Base-by-base conservation (phyloP, 1,284 basidiomycete species). In the Tausonia pullulans region DNA sequence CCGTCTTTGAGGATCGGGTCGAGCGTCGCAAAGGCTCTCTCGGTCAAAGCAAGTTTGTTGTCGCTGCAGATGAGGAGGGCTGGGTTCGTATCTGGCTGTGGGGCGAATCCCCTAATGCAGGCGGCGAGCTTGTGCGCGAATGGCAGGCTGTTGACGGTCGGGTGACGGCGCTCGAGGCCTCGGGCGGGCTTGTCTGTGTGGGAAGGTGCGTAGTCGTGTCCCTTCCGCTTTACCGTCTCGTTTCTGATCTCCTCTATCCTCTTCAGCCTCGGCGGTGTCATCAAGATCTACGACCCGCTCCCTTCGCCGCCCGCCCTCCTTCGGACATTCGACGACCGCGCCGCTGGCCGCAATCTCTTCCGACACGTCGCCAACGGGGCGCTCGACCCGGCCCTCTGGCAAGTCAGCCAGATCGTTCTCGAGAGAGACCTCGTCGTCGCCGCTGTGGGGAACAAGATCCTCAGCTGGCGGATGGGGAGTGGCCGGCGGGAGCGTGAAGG, bases 391-490 rank as follows among this genome's bases (percentile, higher is more conserved):
- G 78, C 79, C 16, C 73, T 79, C 69, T 81, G 80, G 67, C 72
- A 72, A 0, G 86, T 90, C 13, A 78, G 76, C 40, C 82, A 83
- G 70, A 84, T 93, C 49, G 69, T 87, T 6, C 72, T 90, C 0
- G 81, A 83, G 61, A 78, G 79, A 55, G 85, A 90, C 52, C 75
- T 83, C 13, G 67, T 91, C 44, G 74, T 90, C 48, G 83, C 83
- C 7, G 78, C 79, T 51, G 81, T 87, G 8, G 88, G 85, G 2
- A 81, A 80, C 64, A 78, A 81, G 60, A 81, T 89, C 4, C 76
- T 88, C 70, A 81, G 84, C 1, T 91, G 87, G 85, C 81, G 81
- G 67, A 83, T 84, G 3, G 85, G 82, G 71, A 72, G 61, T 6
- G 44, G 64, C 72, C 71, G 67, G 78, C 72, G 68, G 72, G 69